Evolutionary conservation across 2,329 filamentous ascomycete species (phyloP).

Genomic region (Clonostachys rosea): DNA sequence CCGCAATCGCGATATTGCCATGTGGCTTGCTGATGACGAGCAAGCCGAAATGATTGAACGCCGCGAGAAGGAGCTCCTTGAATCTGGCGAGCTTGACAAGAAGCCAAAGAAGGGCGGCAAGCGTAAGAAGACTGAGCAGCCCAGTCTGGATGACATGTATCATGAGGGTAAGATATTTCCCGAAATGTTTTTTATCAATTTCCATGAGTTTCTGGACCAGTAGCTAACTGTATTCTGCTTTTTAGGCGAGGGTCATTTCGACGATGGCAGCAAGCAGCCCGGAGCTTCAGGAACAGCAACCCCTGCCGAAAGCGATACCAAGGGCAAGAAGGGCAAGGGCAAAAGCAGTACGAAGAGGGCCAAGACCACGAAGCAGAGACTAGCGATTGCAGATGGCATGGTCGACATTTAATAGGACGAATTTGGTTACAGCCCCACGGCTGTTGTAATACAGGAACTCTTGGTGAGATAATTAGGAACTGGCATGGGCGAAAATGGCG

Average conservation of each 20-base stretch:
- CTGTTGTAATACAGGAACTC: no score
- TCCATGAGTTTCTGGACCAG: not conserved
- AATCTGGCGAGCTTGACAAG: constrained; percentile 64
- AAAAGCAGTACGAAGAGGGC: constrained; percentile 49
- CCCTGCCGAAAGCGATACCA: constrained; percentile 57
- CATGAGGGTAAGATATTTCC: constrained; percentile 75
- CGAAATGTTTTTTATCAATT: not conserved
- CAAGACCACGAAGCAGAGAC: constrained; percentile 64
- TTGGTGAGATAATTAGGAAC: no score
- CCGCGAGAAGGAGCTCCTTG: constrained; percentile 81
- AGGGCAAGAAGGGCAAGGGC: constrained; percentile 53
- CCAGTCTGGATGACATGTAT: constrained; percentile 94
- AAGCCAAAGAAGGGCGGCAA: constrained; percentile 55
- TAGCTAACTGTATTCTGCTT: constrained; percentile 12
- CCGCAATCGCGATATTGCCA: constrained; percentile 93
- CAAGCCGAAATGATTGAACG: constrained; percentile 91
- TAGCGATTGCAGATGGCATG: constrained; percentile 62
- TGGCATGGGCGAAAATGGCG: no score
- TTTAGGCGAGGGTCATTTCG: constrained; percentile 91
- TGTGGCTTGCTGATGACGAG: constrained; percentile 98
- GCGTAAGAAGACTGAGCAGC: constrained; percentile 48
- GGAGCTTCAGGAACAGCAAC: constrained; percentile 74
- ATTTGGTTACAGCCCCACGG: no score
- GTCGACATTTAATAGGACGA: constrained; percentile 6
- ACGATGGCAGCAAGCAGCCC: constrained; percentile 69